phyloP scores from a whole-genome alignment of 179 eudicot species.

The Vitellaria paradoxa region DNA sequence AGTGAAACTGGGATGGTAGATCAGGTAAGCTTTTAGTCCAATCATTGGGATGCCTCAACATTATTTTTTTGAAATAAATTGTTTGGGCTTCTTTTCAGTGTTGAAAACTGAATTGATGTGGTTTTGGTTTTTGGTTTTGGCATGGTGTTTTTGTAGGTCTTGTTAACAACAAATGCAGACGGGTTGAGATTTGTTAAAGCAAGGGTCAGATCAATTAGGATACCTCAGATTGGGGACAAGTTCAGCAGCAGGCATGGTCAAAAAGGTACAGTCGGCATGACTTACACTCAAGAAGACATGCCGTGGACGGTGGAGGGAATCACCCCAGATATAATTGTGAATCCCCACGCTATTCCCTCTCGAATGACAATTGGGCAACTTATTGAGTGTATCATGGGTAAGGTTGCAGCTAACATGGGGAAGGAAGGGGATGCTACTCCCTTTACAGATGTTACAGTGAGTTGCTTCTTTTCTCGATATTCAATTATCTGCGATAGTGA shows the following conservation, averaged over 20 bases:
- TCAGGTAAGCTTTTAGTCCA: conserved; percentile 40
- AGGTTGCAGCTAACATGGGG: conserved; percentile 94
- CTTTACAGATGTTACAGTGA: conserved; percentile 90
- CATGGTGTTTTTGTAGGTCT: conserved; percentile 37
- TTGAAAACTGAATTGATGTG: neutral
- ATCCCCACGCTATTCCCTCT: conserved; percentile 95
- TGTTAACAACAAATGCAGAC: conserved; percentile 84
- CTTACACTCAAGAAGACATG: conserved; percentile 96
- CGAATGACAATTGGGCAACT: conserved; percentile 98
- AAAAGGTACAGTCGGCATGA: conserved; percentile 93
- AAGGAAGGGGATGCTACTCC: conserved; percentile 99
- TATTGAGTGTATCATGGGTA: conserved; percentile 95
- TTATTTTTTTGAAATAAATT: neutral
- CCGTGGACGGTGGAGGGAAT: conserved; percentile 94
- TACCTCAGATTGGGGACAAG: conserved; percentile 94
- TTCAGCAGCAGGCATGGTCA: conserved; percentile 95
- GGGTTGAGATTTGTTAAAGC: conserved; percentile 91
- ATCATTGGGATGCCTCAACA: neutral
- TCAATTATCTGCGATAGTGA: no score
- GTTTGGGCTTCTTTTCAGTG: neutral
- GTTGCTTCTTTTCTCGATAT: conserved; percentile 10
- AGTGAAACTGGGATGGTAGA: conserved; percentile 94
- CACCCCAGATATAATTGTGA: conserved; percentile 85
- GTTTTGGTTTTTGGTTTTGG: neutral
- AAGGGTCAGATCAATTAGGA: conserved; percentile 83